These are phyloP conservation scores for Periglandula ipomoeae DNA, from an alignment of 2,329 filamentous ascomycete species.

Conservation along the genomic window DNA sequence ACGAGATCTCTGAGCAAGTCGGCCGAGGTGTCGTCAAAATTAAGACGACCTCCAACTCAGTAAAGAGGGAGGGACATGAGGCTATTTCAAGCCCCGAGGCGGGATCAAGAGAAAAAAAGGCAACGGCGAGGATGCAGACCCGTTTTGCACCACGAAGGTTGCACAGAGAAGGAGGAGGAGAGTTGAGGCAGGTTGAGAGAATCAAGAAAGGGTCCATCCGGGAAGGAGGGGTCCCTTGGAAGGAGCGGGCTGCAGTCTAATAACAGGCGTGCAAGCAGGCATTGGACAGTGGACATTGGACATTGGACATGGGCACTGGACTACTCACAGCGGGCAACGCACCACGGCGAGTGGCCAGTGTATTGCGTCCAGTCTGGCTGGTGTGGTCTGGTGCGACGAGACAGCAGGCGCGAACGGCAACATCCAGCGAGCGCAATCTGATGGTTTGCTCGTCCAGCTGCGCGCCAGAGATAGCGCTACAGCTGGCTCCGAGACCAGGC, in stretches of 20 bases:
- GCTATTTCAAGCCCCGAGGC: conserved; percentile 3
- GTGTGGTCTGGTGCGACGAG: too few species aligned
- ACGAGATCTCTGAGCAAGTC: neutral
- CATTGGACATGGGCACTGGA: too few species aligned
- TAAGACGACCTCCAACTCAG: neutral
- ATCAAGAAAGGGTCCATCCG: conserved; percentile 6
- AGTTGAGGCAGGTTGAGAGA: neutral
- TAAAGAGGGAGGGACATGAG: neutral
- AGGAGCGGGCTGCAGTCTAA: conserved; percentile 5
- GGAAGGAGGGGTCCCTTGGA: conserved; percentile 6
- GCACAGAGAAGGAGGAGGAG: conserved; percentile 5
- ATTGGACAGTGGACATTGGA: neutral
- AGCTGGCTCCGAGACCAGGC: conserved; percentile 1
- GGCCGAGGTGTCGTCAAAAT: neutral
- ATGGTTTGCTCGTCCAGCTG: neutral
- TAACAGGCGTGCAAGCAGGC: neutral
- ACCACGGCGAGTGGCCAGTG: too few species aligned
- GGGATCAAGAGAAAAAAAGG: neutral
- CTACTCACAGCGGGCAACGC: too few species aligned
- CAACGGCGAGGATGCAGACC: conserved; percentile 1
- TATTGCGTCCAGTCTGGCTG: too few species aligned
- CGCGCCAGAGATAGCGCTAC: neutral
- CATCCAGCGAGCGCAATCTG: too few species aligned
- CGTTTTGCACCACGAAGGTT: conserved; percentile 3
- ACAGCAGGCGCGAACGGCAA: too few species aligned